Evolutionary conservation across 768 basidiomycete genomes (phyloP), one percentile per base, ranked within the genome.

Genomic region (Dictyophora rubrovolvata): DNA sequence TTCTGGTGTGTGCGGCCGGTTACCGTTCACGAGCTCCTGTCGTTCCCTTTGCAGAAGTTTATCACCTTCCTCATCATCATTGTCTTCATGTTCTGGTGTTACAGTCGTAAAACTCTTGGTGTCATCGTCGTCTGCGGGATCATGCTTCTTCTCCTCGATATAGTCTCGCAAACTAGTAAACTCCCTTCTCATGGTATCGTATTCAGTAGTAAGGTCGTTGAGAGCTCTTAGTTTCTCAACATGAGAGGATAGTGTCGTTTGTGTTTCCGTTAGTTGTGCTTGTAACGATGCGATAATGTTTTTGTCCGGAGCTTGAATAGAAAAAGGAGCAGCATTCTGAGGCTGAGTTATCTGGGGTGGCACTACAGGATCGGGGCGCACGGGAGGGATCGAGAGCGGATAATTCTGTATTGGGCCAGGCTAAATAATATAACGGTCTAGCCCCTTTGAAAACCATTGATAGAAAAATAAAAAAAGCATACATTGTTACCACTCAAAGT

Each of bases 401-500:
- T 83, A 88, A 42, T 81, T 76, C 2, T 84, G 81, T 17, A 83
- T 67, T 62, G 75, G 83, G 5, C 77, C 68, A 49, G 86, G 84
- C 86, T 87, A 36, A 20, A 67, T 20, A 62, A 48, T 23, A 58
- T 56, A 28, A 34, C 60, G 17, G 60, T 54, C 66, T 35, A 59
- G 42, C 59, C 54, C 33, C 48, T 17, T 59, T n/a, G 48, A 46
- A 33, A 16, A 42, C 42, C 6, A 54, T 37, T 3, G 28, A 28
- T 3, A 28, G 28, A 28, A 7, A 7, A 7, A 23, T 22, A 16
- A 33, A 42, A 28, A 42, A 48, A 54, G 78, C 86, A 62, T 59
- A 93, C 92, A 67, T 88, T 65, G 36, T 82, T 79, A 1, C 95
- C 95, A 35, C 88, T 87, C 5, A 99, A 75, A 0, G 89, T 93